Percentiles rank a stretch among this genome's conserved stretches.
Evolutionary conservation across 2,329 filamentous ascomycete genomes (phyloP).

Genomic region (Claviceps pazoutovae): DNA sequence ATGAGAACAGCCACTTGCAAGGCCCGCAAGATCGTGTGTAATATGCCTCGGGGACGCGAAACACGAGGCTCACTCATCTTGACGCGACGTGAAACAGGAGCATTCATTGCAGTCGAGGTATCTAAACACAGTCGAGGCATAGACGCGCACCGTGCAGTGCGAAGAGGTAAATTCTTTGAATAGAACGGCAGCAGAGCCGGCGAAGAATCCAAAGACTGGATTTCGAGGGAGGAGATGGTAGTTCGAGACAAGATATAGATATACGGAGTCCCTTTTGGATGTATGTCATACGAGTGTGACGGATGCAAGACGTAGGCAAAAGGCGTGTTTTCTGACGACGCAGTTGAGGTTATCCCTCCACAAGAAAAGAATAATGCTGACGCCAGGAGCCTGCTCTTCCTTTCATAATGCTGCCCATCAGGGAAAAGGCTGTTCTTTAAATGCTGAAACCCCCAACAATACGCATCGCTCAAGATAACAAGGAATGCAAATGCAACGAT

Average conservation of each 20-base stretch:
- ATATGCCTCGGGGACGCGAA: constrained; percentile 61
- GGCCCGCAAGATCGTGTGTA: constrained; percentile 60
- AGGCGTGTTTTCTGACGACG: too few species aligned
- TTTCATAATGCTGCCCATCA: too few species aligned
- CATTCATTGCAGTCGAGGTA: constrained; percentile 13
- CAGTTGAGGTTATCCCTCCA: too few species aligned
- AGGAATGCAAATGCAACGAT: too few species aligned
- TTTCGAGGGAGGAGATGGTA: constrained; percentile 12
- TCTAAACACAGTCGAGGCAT: constrained; percentile 29
- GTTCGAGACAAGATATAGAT: background rate
- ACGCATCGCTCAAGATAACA: too few species aligned
- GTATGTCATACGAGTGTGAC: background rate
- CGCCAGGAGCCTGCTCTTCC: too few species aligned
- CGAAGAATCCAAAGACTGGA: constrained; percentile 18
- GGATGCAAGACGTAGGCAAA: background rate
- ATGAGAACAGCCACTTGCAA: constrained; percentile 61
- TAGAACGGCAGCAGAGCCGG: constrained; percentile 24
- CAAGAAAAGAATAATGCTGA: too few species aligned
- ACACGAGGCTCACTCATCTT: constrained; percentile 34
- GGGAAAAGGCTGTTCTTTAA: too few species aligned
- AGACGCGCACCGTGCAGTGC: constrained; percentile 23
- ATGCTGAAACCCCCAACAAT: too few species aligned
- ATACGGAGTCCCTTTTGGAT: background rate
- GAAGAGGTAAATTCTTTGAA: constrained; percentile 27
- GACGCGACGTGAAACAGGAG: constrained; percentile 12